phyloP scores from a whole-genome alignment of 2,329 filamentous ascomycete species.

The Sporothrix euskadiensis region DNA sequence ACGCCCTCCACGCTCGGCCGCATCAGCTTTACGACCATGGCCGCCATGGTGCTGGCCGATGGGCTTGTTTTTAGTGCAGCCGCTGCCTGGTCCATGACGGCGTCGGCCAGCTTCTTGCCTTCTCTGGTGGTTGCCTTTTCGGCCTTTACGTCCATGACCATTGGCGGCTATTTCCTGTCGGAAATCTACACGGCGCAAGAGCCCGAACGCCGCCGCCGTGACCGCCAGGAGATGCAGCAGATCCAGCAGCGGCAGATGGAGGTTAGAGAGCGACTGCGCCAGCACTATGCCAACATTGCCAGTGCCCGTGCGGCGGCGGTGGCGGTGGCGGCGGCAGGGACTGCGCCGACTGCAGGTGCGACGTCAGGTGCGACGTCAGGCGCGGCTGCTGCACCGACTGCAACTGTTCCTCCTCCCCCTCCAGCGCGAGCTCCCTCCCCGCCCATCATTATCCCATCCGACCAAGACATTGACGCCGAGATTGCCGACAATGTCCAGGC shows the following conservation, averaged over 20 bases:
- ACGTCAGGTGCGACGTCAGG: neutral
- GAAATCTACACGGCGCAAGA: constrained; percentile 64
- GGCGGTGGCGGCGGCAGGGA: neutral
- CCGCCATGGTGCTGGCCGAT: constrained; percentile 64
- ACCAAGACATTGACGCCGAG: constrained; percentile 64
- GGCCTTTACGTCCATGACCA: constrained; percentile 57
- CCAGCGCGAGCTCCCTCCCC: neutral
- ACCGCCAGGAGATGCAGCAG: constrained; percentile 39
- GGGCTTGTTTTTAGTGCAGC: constrained; percentile 59
- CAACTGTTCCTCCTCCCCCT: neutral
- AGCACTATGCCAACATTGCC: constrained; percentile 36
- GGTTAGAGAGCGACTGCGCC: constrained; percentile 16
- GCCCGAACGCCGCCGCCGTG: constrained; percentile 52
- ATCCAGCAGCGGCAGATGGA: constrained; percentile 37
- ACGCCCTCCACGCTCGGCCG: constrained; percentile 68
- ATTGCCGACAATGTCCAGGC: constrained; percentile 47
- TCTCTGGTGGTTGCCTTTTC: constrained; percentile 56
- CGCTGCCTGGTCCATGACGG: constrained; percentile 57
- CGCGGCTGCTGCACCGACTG: neutral
- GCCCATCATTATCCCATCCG: constrained; percentile 62
- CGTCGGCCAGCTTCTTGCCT: constrained; percentile 58
- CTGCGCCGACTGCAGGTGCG: neutral
- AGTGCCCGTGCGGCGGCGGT: neutral
- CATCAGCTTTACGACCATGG: constrained; percentile 64
- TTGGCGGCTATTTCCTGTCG: constrained; percentile 59